Conservation (phyloP, 108 stramenopile genomes). For the Mayamaea pseudoterrestris region DNA sequence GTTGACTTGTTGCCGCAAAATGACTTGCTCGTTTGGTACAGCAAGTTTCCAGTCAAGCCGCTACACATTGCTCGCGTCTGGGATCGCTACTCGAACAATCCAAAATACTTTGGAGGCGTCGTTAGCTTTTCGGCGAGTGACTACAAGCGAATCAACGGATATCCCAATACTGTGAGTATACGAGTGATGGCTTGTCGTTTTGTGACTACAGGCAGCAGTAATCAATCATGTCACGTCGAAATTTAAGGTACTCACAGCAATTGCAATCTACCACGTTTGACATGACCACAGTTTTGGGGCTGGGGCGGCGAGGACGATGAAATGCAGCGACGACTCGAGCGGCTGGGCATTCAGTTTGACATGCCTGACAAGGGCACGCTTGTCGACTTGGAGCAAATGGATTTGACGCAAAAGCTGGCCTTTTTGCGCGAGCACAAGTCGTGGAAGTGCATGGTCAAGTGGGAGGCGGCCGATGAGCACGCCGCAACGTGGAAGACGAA, state of each 20-base stretch:
- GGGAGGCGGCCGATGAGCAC: slow-evolving; percentile 94
- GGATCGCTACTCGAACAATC: slow-evolving; percentile 94
- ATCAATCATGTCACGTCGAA: too few species aligned
- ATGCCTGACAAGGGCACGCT: slow-evolving; percentile 41
- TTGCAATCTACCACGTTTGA: too few species aligned
- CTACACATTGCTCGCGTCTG: slow-evolving; percentile 95
- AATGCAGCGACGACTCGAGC: slow-evolving; percentile 78
- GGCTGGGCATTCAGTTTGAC: slow-evolving; percentile 53
- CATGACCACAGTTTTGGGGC: slow-evolving; percentile 98
- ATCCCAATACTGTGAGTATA: slow-evolving; percentile 76
- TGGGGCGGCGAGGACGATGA: slow-evolving; percentile 99
- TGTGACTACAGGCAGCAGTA: too few species aligned
- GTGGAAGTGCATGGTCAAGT: slow-evolving; percentile 97
- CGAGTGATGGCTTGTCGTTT: background rate
- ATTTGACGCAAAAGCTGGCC: slow-evolving; percentile 49
- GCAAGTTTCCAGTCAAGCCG: slow-evolving; percentile 67
- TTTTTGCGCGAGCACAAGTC: slow-evolving; percentile 64
- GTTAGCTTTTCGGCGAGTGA: slow-evolving; percentile 72
- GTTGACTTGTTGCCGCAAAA: slow-evolving; percentile 90
- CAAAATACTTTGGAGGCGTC: slow-evolving; percentile 96
- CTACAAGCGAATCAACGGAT: slow-evolving; percentile 92
- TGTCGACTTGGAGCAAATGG: slow-evolving; percentile 72
- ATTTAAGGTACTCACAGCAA: too few species aligned
- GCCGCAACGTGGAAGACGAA: slow-evolving; percentile 77
- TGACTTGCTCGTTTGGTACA: slow-evolving; percentile 69